Evolutionary conservation across 1,139 yeast genomes (phyloP), one percentile per base, ranked within the genome.

Genomic region (Blastobotrys serpentis): DNA sequence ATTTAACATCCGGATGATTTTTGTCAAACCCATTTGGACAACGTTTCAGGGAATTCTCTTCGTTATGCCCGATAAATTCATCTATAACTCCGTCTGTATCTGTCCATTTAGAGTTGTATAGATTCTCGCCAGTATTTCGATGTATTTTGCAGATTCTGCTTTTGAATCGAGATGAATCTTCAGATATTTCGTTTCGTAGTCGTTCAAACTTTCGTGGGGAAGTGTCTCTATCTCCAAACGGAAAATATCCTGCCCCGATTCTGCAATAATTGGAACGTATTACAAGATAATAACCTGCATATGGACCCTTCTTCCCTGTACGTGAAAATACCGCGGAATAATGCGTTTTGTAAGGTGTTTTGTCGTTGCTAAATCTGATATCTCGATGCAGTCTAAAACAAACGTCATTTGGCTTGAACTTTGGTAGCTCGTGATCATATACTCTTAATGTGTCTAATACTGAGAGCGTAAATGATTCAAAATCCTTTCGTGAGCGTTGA

Each of bases 321-420:
- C 55, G 44, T 4, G 59, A 53, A 34, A 50, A 55, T 2, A 57
- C 59, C 1, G 57, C 59, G 5, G 58, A 51, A 45, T 56, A 55
- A 30, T 52, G 51, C 4, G 58, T 49, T 47, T 58, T 58, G 45
- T 57, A 58, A 8, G 61, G 61, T 2, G 56, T 52, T 26, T 53
- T 53, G 37, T 55, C 57, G 25, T 54, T 52, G 13, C 52, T 25
- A 33, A 56, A 56, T 5, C 62, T 51, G 17, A 58, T 46, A 30
- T 58, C 62, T 16, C 58, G 50, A 29, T 56, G 56, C 29, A 58
- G 52, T 25, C 62, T 46, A 33, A 54, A 57, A 33, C 43, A 42
- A 13, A 58, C 34, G 34, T 55, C 58, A 29, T 52, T 51, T 21
- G 54, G 51, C 13, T 60, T 59, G 19, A 55, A 38, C 4, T 49